phyloP scores from a whole-genome alignment of 352 stramenopile genomes.

The Phytophthora pisi region DNA sequence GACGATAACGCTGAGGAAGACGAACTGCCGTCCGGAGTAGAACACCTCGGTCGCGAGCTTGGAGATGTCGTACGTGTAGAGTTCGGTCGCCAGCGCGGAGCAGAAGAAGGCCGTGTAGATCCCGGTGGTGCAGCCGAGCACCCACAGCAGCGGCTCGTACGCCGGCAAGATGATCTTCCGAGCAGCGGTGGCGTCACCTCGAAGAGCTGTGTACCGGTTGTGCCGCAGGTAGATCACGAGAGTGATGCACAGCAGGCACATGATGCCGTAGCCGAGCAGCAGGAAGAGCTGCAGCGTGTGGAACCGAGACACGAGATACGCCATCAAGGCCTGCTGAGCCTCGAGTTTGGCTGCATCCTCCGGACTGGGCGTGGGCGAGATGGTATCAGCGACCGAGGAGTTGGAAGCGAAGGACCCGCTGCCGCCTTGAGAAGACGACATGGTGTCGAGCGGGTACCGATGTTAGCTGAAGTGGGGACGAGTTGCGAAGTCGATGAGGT shows the following conservation, averaged over 20 bases:
- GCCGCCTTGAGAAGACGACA: constrained; percentile 25
- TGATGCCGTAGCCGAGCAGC: constrained; percentile 61
- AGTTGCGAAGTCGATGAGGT: constrained; percentile 9
- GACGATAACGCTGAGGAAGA: constrained; percentile 64
- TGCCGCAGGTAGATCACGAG: constrained; percentile 57
- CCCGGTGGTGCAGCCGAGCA: constrained; percentile 47
- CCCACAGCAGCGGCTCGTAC: constrained; percentile 61
- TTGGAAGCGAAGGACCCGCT: constrained; percentile 16
- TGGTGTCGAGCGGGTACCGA: constrained; percentile 12
- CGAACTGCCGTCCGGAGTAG: constrained; percentile 66
- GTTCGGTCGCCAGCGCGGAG: constrained; percentile 38
- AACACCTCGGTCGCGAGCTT: constrained; percentile 62
- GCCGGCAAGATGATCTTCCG: constrained; percentile 68
- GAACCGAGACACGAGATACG: constrained; percentile 45
- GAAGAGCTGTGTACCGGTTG: constrained; percentile 50
- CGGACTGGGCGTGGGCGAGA: constrained; percentile 35
- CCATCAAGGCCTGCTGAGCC: constrained; percentile 39
- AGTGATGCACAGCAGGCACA: constrained; percentile 52
- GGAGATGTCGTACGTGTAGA: constrained; percentile 59
- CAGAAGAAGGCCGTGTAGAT: constrained; percentile 60
- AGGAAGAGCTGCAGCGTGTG: constrained; percentile 63
- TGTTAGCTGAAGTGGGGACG: constrained; percentile 12
- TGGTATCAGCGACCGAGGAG: constrained; percentile 13
- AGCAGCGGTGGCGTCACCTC: constrained; percentile 48
- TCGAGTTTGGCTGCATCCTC: constrained; percentile 33